These are phyloP conservation scores for Flaveria robusta DNA, from an alignment of 129 eudicot species.

Conservation along the genomic window DNA sequence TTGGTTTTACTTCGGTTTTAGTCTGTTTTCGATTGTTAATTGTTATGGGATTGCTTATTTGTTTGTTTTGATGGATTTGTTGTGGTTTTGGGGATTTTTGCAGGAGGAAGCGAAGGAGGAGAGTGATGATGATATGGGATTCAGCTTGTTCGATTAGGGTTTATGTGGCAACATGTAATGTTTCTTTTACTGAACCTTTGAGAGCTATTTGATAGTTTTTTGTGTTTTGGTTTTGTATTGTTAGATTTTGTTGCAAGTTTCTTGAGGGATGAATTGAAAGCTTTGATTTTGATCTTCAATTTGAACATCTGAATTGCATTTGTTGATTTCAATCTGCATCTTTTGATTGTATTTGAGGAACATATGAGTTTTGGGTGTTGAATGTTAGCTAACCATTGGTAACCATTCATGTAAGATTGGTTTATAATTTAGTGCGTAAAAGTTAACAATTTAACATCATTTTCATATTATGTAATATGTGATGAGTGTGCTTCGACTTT, in stretches of 20 bases:
- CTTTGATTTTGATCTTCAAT: slow-evolving; percentile 11
- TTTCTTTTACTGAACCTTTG: slow-evolving; percentile 12
- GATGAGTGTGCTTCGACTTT: too few species aligned
- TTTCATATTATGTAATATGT: too few species aligned
- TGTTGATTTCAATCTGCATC: not conserved
- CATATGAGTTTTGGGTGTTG: not conserved
- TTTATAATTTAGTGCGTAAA: too few species aligned
- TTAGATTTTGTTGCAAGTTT: slow-evolving; percentile 22
- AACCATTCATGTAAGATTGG: too few species aligned
- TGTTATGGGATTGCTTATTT: not conserved
- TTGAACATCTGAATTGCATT: not conserved
- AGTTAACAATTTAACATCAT: too few species aligned
- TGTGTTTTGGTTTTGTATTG: slow-evolving; percentile 12
- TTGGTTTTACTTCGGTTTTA: not conserved
- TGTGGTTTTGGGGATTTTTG: not conserved
- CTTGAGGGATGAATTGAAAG: slow-evolving; percentile 3
- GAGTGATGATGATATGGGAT: slow-evolving; percentile 78
- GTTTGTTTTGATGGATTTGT: not conserved
- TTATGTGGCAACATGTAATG: slow-evolving; percentile 18
- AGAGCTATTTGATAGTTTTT: not conserved
- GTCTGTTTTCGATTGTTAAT: too few species aligned
- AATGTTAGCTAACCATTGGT: too few species aligned
- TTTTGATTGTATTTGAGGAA: not conserved
- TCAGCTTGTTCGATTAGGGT: slow-evolving; percentile 63
- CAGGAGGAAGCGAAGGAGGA: slow-evolving; percentile 74